Conservation (phyloP, 495 filamentous ascomycete species). For the Tuber aestivum region DNA sequence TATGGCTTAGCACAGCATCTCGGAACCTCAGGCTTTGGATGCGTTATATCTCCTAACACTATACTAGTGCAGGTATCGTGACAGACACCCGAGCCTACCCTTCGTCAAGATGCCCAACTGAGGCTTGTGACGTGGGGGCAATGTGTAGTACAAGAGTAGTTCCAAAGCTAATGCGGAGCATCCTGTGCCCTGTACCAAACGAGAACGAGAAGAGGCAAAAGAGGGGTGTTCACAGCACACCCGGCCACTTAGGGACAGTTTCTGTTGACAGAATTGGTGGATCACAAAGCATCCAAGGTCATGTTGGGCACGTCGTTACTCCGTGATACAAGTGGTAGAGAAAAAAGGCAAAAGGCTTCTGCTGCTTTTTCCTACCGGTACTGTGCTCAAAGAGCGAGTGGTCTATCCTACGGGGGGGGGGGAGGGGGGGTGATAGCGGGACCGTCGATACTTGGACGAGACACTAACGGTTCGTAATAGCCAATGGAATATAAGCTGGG, state of each 20-base stretch:
- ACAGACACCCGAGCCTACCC: too few relatives aligned
- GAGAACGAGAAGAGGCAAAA: background rate
- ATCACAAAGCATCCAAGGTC: background rate
- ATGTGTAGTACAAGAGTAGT: background rate
- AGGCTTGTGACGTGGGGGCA: too few relatives aligned
- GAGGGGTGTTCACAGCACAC: background rate
- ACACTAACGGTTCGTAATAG: background rate
- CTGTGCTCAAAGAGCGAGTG: background rate
- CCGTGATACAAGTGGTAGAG: background rate
- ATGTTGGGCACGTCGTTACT: background rate
- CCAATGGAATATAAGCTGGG: background rate
- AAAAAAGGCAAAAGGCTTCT: background rate
- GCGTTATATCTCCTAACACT: background rate
- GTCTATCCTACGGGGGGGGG: background rate
- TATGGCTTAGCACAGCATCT: background rate
- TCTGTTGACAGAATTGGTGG: background rate
- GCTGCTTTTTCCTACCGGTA: background rate
- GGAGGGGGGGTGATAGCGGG: background rate
- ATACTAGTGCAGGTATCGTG: too few relatives aligned
- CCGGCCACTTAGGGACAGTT: background rate
- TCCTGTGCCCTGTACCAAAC: background rate
- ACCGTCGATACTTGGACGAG: background rate
- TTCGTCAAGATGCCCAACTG: background rate
- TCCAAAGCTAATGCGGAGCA: background rate
- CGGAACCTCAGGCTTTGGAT: background rate